These are phyloP conservation scores for Saccharomycopsis hybrid DNA, from an alignment of 1,139 yeast species.

Conservation along the genomic window DNA sequence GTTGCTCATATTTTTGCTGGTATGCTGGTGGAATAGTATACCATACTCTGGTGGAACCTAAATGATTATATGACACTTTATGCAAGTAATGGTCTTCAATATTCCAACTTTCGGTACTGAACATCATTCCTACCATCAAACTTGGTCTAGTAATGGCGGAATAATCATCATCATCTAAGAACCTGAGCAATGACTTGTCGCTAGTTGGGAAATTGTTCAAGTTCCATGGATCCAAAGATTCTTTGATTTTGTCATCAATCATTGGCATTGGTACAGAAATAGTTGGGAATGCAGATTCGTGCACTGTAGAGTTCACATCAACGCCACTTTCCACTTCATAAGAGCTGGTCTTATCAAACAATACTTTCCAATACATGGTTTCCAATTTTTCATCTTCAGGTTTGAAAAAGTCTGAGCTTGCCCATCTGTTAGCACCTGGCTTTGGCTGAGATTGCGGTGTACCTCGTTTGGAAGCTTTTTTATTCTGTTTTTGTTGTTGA, in stretches of 20 bases:
- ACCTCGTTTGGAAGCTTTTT: neutral
- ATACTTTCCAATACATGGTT: constrained; percentile 38
- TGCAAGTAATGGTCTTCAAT: constrained; percentile 73
- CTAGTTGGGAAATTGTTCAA: constrained; percentile 55
- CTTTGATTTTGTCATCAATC: constrained; percentile 17
- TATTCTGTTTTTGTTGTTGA: neutral
- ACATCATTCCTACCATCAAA: constrained; percentile 59
- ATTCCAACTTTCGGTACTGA: constrained; percentile 67
- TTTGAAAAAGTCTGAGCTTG: neutral
- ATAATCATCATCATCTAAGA: constrained; percentile 36
- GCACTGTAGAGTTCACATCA: constrained; percentile 36
- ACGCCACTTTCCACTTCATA: constrained; percentile 47
- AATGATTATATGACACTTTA: constrained; percentile 57
- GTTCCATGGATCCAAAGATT: constrained; percentile 52
- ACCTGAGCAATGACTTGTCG: constrained; percentile 46
- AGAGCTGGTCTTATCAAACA: constrained; percentile 32
- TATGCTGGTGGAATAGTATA: constrained; percentile 70
- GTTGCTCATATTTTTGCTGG: constrained; percentile 53
- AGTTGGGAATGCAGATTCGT: constrained; percentile 46
- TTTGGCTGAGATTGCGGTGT: neutral
- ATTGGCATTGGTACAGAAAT: constrained; percentile 22
- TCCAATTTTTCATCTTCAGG: constrained; percentile 34
- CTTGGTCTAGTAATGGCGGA: constrained; percentile 41
- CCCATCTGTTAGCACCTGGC: neutral
- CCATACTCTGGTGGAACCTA: constrained; percentile 73